Evolutionary conservation across 2,329 filamentous ascomycete genomes (phyloP), one percentile per base, ranked within the genome.

Genomic region (Pseudogymnoascus verrucosus): DNA sequence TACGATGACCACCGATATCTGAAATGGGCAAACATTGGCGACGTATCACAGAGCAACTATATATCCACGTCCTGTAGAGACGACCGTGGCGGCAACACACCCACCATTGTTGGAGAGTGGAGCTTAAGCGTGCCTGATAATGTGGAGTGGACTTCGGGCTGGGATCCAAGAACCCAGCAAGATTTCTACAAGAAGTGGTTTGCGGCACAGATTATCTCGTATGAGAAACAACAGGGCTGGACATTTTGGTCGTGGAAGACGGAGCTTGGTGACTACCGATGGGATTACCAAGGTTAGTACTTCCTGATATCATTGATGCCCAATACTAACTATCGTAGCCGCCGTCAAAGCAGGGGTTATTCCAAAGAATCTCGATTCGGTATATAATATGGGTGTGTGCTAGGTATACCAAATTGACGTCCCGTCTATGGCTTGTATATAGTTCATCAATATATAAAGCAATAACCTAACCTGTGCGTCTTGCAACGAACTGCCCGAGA

Each of bases 181-280:
- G 74, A 71, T 1, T 88, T 85, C 71, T 87, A 87, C 71, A 73
- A 68, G 57, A 73, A 77, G 51, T 87, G 80, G 77, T 87, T 83
- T 72, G 79, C 80, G 0, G 83, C 83, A 0, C 84, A 86, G 72
- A 77, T 80, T 0, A 75, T 78, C 51, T 73, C 79, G 0, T 87
- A 84, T 68, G 84, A 87, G 74, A 77, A 77, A 63, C 66, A 74
- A 1, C 74, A 76, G 6, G 83, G 83, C 0, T 86, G 82, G 83
- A 71, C 83, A 2, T 87, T 85, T 69, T 87, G 84, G 84, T 78
- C 78, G 0, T 87, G 84, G 84, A 87, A 86, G 73, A 70, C 72
- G 3, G 70, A 82, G 71, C 14, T 78, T 64, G 76, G 74, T 37
- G 78, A 82, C 67, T 81, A 77, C 73, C 71, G 79, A 21, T 82